These are phyloP conservation scores for Clathrospora elynae DNA, from an alignment of 2,329 filamentous ascomycete species.

Conservation along the genomic window DNA sequence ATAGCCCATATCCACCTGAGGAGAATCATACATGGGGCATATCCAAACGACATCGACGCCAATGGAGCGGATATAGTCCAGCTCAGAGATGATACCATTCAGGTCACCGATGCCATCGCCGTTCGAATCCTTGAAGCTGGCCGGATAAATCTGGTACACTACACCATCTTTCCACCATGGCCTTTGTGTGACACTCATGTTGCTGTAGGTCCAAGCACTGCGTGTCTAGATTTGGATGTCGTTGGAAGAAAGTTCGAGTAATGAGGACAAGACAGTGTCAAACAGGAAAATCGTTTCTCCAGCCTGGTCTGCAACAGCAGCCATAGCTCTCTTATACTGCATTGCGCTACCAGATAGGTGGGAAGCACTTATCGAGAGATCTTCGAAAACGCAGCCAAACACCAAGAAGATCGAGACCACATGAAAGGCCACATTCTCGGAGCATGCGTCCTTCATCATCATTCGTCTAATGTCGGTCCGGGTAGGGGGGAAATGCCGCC, in stretches of 20 bases:
- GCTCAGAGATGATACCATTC: constrained; percentile 61
- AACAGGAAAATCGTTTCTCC: constrained; percentile 4
- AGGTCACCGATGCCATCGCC: constrained; percentile 62
- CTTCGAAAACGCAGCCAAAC: not conserved
- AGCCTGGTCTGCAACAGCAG: constrained; percentile 9
- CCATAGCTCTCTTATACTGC: constrained; percentile 15
- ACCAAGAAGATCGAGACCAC: constrained; percentile 8
- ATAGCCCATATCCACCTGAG: constrained; percentile 54
- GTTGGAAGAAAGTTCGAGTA: too few species aligned
- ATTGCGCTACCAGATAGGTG: constrained; percentile 1
- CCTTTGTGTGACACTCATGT: constrained; percentile 40
- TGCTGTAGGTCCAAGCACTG: not conserved
- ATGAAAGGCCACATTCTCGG: constrained; percentile 18
- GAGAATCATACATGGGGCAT: constrained; percentile 52
- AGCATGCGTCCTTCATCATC: not conserved
- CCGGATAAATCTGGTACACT: constrained; percentile 67
- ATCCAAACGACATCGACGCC: constrained; percentile 49
- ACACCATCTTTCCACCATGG: constrained; percentile 66
- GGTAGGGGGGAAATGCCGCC: not conserved
- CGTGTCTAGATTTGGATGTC: constrained; percentile 1
- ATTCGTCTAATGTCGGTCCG: constrained; percentile 25
- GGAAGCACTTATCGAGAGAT: not conserved
- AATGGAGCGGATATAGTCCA: constrained; percentile 61
- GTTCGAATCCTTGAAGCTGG: constrained; percentile 65
- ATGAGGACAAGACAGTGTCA: constrained; percentile 8